Percentiles rank a stretch among this genome's conserved stretches.
Conservation (phyloP, 2,329 filamentous ascomycete species). For the Neopestalotiopsis sp. region DNA sequence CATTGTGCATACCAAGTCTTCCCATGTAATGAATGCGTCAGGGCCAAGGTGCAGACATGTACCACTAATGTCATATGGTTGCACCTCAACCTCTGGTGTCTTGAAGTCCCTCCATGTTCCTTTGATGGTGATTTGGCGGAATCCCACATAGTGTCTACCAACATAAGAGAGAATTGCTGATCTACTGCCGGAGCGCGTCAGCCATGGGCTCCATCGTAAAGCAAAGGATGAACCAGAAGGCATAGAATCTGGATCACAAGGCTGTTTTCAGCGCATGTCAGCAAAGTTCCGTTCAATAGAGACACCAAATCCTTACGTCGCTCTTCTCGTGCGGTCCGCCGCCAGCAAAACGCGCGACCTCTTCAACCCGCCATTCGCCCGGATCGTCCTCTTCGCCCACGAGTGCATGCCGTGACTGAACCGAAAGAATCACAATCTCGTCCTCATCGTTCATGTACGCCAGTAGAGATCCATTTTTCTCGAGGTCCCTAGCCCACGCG, state of each 20-base stretch:
- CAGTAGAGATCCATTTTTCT: conserved; percentile 48
- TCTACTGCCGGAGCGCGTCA: conserved; percentile 37
- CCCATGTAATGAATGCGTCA: conserved; percentile 62
- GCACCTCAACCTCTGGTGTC: conserved; percentile 44
- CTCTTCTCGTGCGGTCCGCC: conserved; percentile 47
- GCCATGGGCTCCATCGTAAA: conserved; percentile 61
- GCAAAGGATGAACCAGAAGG: conserved; percentile 55
- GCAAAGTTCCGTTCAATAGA: neutral
- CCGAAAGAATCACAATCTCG: conserved; percentile 56
- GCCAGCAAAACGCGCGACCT: conserved; percentile 54
- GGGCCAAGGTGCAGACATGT: conserved; percentile 55
- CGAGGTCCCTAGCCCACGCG: conserved; percentile 55
- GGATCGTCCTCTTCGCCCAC: conserved; percentile 24
- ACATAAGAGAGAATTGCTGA: conserved; percentile 56
- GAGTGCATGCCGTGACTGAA: conserved; percentile 43
- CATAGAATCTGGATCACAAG: conserved; percentile 52
- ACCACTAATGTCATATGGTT: conserved; percentile 46
- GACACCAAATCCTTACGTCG: conserved; percentile 33
- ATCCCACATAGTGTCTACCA: conserved; percentile 58
- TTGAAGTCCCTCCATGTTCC: conserved; percentile 39
- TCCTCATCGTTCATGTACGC: conserved; percentile 56
- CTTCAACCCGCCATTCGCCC: conserved; percentile 52
- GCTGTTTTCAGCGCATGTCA: conserved; percentile 22
- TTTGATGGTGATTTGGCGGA: conserved; percentile 52
- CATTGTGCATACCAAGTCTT: conserved; percentile 48